Base-by-base conservation (phyloP, 768 basidiomycete genomes). In the Glaciozyma antarctica region DNA sequence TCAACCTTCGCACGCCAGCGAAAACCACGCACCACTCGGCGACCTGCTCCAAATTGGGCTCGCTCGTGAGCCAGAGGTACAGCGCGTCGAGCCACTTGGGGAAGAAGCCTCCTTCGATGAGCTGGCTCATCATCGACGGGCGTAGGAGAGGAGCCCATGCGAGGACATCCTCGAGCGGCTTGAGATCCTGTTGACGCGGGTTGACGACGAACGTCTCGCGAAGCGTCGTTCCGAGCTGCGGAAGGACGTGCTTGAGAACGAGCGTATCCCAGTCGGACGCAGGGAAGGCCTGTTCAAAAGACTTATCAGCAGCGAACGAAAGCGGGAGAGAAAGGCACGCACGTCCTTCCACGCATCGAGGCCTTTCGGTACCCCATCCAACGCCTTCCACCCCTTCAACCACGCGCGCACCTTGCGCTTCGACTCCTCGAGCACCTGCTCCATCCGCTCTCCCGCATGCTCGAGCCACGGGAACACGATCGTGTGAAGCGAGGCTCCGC, bases 401-500 rank as follows among this genome's bases (percentile, higher is more conserved):
- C 89, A 76, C 58, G 81, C 82, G 77, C 89, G 88, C 63, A 98
- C 80, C 74, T 93, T 90, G 72, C 94, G 81, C 73, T 85, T 85
- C 19, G 91, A 88, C 67, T 94, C 90, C 17, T 85, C 88, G 16
- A 97, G 77, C n/a, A 97, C 79, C 30, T 85, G 85, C 58, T 97
- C 91, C 67, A 90, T 77, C 60, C 92, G 79, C 28, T 61, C 57
- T 6, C 90, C 93, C 5, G 94, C 82, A 73, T 91, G 82, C 7
- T 92, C 90, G 54, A 99, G 77, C 95, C 95, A 99, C 13, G 95
- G 95, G 76, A 98, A 94, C 1, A 99, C 85, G 55, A 99, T 81
- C 1, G 82, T 80, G 56, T 87, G 88, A 57, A 98, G 76, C 1
- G 88, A 77, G 1, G 83, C 81, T 3, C 80, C 81, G 38, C 66